Base-by-base conservation (phyloP, 768 basidiomycete genomes). In the Phaeotremella fagi region DNA sequence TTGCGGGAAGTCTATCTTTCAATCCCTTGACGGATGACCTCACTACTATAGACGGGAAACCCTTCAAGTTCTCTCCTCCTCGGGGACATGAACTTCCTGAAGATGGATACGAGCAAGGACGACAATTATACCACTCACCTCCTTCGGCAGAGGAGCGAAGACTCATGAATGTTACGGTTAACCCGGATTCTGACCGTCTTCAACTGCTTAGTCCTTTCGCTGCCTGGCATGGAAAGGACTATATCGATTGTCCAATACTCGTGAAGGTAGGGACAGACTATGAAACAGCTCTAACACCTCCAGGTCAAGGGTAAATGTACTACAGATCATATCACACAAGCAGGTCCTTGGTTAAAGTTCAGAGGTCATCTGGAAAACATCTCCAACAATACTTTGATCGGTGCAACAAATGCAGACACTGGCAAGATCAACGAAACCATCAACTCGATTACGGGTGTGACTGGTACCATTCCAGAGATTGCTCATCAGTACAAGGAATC, bases 261-360 rank as follows among this genome's bases (percentile, higher is more conserved):
- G 98, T 99, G 82, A 99, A n/a, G n/a, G n/a, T n/a, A n/a, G n/a
- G n/a, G n/a, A n/a, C n/a, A n/a, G n/a, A n/a, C n/a, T n/a, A n/a
- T n/a, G n/a, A n/a, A n/a, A n/a, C n/a, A n/a, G n/a, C n/a, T n/a
- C n/a, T n/a, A n/a, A n/a, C n/a, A n/a, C n/a, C n/a, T n/a, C 52
- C 54, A 99, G 82, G 95, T 89, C 62, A 81, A 84, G 80, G 94
- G 94, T 82, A 99, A 99, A 81, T 99, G 95, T 87, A 99, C 90
- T 36, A 91, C 90, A 60, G 90, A 94, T 75, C 90, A 94, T 77
- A 91, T 94, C 76, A 87, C 86, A 55, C 92, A 92, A 72, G 94
- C 92, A 80, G 94, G 94, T 54, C 94, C 94, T 41, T 98, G 94
- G 94, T 83, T 98, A 79, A 97, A 97, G 79, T 98, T 91, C 81